Conservation (phyloP, 2,329 filamentous ascomycete genomes). For the Penicillium polonicum region DNA sequence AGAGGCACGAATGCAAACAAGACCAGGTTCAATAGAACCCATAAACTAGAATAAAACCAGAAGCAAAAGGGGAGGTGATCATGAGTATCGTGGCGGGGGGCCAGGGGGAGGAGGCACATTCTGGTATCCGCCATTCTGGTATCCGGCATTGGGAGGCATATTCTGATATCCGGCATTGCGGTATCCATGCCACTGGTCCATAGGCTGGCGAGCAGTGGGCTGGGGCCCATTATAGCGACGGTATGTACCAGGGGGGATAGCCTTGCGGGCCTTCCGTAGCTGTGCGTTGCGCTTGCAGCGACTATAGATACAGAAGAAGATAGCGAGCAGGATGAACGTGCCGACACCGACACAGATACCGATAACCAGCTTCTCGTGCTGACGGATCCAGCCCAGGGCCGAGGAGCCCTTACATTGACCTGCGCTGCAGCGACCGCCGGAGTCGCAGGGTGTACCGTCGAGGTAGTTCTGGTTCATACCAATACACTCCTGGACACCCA, state of each 20-base stretch:
- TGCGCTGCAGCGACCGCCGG: slow-evolving; percentile 75
- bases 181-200: slow-evolving; percentile 27
- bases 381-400: slow-evolving; percentile 70
- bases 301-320: slow-evolving; percentile 66
- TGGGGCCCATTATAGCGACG: slow-evolving; percentile 9
- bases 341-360: slow-evolving; percentile 72
- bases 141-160: slow-evolving; percentile 24
- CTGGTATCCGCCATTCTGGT: slow-evolving; percentile 26
- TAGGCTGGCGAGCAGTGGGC: slow-evolving; percentile 13
- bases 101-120: slow-evolving; percentile 26
- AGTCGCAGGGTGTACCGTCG: slow-evolving; percentile 82
- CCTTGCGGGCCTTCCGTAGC: slow-evolving; percentile 18
- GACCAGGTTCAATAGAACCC: neutral
- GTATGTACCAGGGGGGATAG: slow-evolving; percentile 9
- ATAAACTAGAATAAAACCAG: slow-evolving; percentile 8
- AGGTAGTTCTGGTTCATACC: slow-evolving; percentile 81
- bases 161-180: slow-evolving; percentile 26
- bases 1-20: neutral
- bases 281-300: slow-evolving; percentile 48
- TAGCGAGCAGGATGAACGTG: slow-evolving; percentile 65
- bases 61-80: slow-evolving; percentile 8
- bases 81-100: slow-evolving; percentile 26
- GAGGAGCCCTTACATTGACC: slow-evolving; percentile 73
- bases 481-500: slow-evolving; percentile 60
- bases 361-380: slow-evolving; percentile 79